Conservation (phyloP, 2,329 filamentous ascomycete species). For the Neonectria coccinea region DNA sequence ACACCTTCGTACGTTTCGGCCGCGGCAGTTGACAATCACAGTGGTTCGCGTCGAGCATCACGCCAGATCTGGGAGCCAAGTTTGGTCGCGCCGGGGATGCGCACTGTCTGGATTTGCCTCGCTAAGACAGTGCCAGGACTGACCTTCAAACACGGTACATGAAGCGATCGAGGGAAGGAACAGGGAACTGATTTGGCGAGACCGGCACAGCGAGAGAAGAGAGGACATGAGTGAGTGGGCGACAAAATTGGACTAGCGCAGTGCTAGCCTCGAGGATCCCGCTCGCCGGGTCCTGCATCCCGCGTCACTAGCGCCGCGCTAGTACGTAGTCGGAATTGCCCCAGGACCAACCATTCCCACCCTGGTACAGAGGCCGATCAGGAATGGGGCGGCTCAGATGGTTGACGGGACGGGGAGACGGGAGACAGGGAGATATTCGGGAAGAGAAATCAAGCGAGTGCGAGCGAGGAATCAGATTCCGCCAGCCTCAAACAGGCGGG, state of each 20-base stretch:
- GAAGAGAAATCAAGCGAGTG: slow-evolving; percentile 8
- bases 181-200: slow-evolving; percentile 21
- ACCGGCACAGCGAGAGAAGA: slow-evolving; percentile 34
- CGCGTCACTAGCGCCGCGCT: slow-evolving; percentile 34
- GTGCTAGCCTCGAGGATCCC: slow-evolving; percentile 34
- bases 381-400: slow-evolving; percentile 21
- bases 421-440: slow-evolving; percentile 20
- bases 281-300: slow-evolving; percentile 44
- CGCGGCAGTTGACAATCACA: background rate
- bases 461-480: background rate
- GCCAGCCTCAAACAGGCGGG: background rate
- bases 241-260: slow-evolving; percentile 29
- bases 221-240: slow-evolving; percentile 27
- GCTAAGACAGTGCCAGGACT: slow-evolving; percentile 19
- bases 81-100: slow-evolving; percentile 9
- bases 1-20: background rate
- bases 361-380: slow-evolving; percentile 25
- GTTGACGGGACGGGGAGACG: slow-evolving; percentile 16
- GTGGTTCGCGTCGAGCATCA: slow-evolving; percentile 2
- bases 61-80: slow-evolving; percentile 7
- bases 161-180: slow-evolving; percentile 20
- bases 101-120: slow-evolving; percentile 13
- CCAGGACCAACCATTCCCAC: slow-evolving; percentile 24
- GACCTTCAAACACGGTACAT: slow-evolving; percentile 9
- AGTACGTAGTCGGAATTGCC: slow-evolving; percentile 19